These are phyloP conservation scores for Pisolithus orientalis DNA, from an alignment of 768 basidiomycete species.

Conservation along the genomic window DNA sequence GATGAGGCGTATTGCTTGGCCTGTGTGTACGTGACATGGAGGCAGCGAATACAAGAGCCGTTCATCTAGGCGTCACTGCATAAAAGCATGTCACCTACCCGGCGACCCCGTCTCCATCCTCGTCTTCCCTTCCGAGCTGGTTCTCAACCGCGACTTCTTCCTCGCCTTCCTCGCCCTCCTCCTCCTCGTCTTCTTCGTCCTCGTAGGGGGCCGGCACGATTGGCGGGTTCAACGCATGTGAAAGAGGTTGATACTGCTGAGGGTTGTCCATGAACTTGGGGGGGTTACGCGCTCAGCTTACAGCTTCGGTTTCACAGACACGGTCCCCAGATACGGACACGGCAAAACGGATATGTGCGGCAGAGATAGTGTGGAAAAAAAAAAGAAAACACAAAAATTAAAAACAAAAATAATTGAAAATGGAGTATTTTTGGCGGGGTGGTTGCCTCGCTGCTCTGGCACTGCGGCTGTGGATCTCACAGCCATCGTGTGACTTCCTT, in stretches of 20 bases:
- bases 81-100: slow-evolving; percentile 17
- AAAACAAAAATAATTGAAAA: not conserved
- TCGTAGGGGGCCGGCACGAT: slow-evolving; percentile 33
- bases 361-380: not conserved
- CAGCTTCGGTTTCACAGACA: not conserved
- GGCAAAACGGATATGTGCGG: not conserved
- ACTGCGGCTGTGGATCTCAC: not conserved
- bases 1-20: slow-evolving; percentile 17
- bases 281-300: too few species aligned
- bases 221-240: slow-evolving; percentile 66
- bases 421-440: not conserved
- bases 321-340: not conserved
- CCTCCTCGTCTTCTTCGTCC: slow-evolving; percentile 54
- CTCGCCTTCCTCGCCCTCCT: slow-evolving; percentile 64
- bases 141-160: slow-evolving; percentile 70
- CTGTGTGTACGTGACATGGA: slow-evolving; percentile 10
- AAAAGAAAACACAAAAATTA: not conserved
- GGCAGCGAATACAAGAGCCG: slow-evolving; percentile 1
- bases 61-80: not conserved
- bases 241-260: slow-evolving; percentile 76
- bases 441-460: slow-evolving; percentile 1
- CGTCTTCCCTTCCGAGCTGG: slow-evolving; percentile 48
- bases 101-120: slow-evolving; percentile 34
- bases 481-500: too few species aligned
- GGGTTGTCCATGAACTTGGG: slow-evolving; percentile 49